Percentiles rank a stretch among this genome's conserved stretches.
Conservation (phyloP, 768 basidiomycete species). For the Panaeolus papilionaceus region DNA sequence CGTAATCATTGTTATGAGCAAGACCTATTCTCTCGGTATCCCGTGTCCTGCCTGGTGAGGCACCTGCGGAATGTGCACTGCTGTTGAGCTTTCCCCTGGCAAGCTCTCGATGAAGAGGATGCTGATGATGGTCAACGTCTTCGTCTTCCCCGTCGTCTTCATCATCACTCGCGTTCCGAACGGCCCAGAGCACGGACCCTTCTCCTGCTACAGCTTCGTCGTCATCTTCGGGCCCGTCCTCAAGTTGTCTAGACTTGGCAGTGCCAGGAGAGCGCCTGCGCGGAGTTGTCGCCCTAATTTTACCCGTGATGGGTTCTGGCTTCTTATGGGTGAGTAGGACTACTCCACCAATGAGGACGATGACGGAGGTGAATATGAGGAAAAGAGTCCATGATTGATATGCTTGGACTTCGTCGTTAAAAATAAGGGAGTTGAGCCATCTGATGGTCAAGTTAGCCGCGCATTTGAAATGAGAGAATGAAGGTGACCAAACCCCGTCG, state of each 20-base stretch:
- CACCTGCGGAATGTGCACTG: not conserved
- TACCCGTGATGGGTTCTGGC: constrained; percentile 58
- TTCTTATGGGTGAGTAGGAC: constrained; percentile 95
- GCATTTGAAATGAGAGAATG: constrained; percentile 15
- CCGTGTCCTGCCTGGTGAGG: not conserved
- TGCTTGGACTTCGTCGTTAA: constrained; percentile 86
- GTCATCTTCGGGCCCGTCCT: constrained; percentile 40
- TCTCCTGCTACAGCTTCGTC: constrained; percentile 48
- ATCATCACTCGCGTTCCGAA: constrained; percentile 78
- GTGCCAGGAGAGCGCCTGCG: constrained; percentile 24
- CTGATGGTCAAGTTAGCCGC: constrained; percentile 28
- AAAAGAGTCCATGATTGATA: constrained; percentile 90
- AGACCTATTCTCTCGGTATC: not conserved
- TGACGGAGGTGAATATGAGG: constrained; percentile 86
- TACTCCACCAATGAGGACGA: constrained; percentile 88
- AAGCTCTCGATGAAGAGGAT: constrained; percentile 32
- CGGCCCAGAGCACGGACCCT: constrained; percentile 66
- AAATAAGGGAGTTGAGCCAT: constrained; percentile 64
- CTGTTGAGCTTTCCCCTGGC: not conserved
- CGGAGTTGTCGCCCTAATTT: constrained; percentile 39
- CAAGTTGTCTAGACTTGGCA: constrained; percentile 18
- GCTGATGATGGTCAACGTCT: constrained; percentile 50
- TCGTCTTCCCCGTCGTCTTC: constrained; percentile 48
- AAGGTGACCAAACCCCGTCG: constrained; percentile 62
- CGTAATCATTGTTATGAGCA: not conserved